Conservation (phyloP, 352 stramenopile genomes). For the Globisporangium takayamanum region DNA sequence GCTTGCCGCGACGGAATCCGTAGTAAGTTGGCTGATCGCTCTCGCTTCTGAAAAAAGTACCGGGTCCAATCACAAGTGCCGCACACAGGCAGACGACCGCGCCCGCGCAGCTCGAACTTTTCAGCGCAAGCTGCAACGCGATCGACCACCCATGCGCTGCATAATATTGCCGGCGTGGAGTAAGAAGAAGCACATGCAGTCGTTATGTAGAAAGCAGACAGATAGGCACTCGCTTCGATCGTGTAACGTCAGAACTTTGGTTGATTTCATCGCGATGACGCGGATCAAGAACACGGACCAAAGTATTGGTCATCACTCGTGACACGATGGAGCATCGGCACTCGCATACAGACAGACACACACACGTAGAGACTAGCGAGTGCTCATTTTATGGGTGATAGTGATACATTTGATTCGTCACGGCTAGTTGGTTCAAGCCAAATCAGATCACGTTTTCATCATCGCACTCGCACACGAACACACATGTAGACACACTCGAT, state of each 20-base stretch:
- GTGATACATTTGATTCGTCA: constrained; percentile 89
- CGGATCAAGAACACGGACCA: constrained; percentile 90
- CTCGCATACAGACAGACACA: constrained; percentile 15
- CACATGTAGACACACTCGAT: background rate
- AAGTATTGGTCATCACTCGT: constrained; percentile 87
- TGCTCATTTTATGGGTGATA: constrained; percentile 93
- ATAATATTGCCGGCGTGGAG: constrained; percentile 88
- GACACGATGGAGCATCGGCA: constrained; percentile 4
- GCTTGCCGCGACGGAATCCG: constrained; percentile 53
- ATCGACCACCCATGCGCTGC: constrained; percentile 17
- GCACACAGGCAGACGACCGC: constrained; percentile 16
- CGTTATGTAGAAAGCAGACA: constrained; percentile 17
- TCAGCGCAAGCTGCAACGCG: constrained; percentile 44
- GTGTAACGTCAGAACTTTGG: constrained; percentile 81
- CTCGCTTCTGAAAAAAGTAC: constrained; percentile 88
- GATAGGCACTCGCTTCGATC: constrained; percentile 8
- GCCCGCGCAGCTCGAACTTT: constrained; percentile 55
- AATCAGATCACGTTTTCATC: constrained; percentile 79
- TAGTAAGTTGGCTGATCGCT: constrained; percentile 83
- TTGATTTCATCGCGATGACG: constrained; percentile 88
- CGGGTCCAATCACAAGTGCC: constrained; percentile 80
- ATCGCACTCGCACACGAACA: constrained; percentile 47
- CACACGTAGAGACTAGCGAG: constrained; percentile 21
- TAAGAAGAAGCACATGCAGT: constrained; percentile 63
- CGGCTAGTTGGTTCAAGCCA: constrained; percentile 90